Evolutionary conservation across 2,329 filamentous ascomycete genomes (phyloP).

Genomic region (Fusarium graminum): DNA sequence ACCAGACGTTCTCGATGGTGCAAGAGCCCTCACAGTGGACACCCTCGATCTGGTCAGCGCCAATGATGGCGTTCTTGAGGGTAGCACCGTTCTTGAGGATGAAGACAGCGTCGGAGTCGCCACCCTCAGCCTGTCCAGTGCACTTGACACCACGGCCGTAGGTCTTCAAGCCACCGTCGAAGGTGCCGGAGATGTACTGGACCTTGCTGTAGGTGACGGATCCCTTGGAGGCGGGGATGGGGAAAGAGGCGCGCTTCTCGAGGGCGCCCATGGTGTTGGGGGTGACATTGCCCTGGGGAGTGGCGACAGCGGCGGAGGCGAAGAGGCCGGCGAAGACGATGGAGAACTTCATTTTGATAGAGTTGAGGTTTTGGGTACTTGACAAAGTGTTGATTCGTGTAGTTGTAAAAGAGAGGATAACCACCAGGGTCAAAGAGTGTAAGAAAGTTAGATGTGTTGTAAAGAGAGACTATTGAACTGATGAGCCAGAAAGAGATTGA

Average conservation of each 20-base stretch:
- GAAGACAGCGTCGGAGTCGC: constrained; percentile 38
- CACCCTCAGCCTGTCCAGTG: constrained; percentile 39
- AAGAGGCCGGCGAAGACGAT: constrained; percentile 41
- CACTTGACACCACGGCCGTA: constrained; percentile 44
- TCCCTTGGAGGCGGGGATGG: constrained; percentile 45
- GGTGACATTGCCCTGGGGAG: constrained; percentile 43
- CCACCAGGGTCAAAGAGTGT: constrained; percentile 45
- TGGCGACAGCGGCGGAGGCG: constrained; percentile 40
- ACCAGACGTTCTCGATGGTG: constrained; percentile 46
- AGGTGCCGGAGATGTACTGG: constrained; percentile 34
- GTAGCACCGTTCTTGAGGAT: constrained; percentile 45
- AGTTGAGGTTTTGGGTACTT: constrained; percentile 10
- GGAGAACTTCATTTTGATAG: constrained; percentile 47
- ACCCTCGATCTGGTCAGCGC: constrained; percentile 42
- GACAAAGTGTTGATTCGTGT: not conserved
- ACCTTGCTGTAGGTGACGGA: constrained; percentile 45
- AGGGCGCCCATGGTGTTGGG: constrained; percentile 47
- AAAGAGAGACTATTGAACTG: constrained; percentile 27
- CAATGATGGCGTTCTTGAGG: constrained; percentile 45
- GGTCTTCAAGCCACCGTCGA: constrained; percentile 44
- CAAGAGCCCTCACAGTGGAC: constrained; percentile 44
- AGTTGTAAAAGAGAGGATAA: constrained; percentile 39
- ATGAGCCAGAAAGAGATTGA: not conserved
- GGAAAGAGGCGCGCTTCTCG: constrained; percentile 45
- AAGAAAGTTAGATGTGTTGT: constrained; percentile 28